phyloP scores from a whole-genome alignment of 768 basidiomycete genomes.

The Mycena rosella region DNA sequence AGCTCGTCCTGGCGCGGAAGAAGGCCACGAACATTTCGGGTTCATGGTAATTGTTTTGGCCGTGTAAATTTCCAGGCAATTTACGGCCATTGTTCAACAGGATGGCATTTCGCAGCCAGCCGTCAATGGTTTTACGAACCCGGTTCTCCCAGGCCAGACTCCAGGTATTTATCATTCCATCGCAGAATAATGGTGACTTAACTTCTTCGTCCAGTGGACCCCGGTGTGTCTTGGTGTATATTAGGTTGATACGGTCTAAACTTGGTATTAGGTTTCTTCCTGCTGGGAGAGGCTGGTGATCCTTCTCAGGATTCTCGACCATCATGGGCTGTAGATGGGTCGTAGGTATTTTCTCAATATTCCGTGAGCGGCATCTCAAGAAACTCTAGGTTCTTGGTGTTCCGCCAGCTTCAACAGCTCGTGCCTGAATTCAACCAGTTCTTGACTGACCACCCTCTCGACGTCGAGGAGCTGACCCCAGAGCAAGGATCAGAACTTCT shows the following conservation, averaged over 20 bases:
- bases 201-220: slow-evolving; percentile 5
- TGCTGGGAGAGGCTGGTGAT: slow-evolving; percentile 45
- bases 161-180: neutral
- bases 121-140: slow-evolving; percentile 35
- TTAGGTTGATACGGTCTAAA: neutral
- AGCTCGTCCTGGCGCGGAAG: slow-evolving; percentile 41
- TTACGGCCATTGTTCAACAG: neutral
- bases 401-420: slow-evolving; percentile 48
- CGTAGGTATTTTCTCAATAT: slow-evolving; percentile 14
- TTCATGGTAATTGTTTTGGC: slow-evolving; percentile 32
- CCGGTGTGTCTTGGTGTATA: slow-evolving; percentile 4
- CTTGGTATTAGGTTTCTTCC: slow-evolving; percentile 23
- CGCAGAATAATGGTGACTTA: neutral
- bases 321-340: slow-evolving; percentile 40
- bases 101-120: slow-evolving; percentile 42
- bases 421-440: slow-evolving; percentile 49
- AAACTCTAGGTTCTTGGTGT: slow-evolving; percentile 21
- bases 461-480: slow-evolving; percentile 29
- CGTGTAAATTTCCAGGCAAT: neutral
- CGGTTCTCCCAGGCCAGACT: slow-evolving; percentile 36
- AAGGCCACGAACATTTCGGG: slow-evolving; percentile 47
- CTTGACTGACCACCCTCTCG: slow-evolving; percentile 38
- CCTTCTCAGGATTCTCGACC: slow-evolving; percentile 23
- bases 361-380: neutral
- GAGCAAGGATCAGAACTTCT: slow-evolving; percentile 44